Evolutionary conservation across 2,329 filamentous ascomycete species (phyloP), one percentile per base, ranked within the genome.

Genomic region (Aspergillus spinulosporus): DNA sequence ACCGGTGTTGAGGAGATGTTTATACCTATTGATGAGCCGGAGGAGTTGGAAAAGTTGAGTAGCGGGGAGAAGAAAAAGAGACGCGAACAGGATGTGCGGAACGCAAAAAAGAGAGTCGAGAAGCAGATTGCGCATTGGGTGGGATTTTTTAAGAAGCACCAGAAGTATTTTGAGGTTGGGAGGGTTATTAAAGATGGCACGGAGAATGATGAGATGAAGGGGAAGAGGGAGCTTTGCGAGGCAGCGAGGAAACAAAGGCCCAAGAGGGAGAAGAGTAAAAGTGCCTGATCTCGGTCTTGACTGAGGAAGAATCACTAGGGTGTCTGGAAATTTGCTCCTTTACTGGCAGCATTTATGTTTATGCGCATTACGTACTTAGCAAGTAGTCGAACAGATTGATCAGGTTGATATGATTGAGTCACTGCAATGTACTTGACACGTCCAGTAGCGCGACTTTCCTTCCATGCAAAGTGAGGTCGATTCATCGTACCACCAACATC

Each of bases 1-100:
- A 84, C 89, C 59, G 94, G 94, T 45, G 88, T 90, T 3, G 94
- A 97, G 76, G 83, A 87, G 61, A 94, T 95, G 84, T 97, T 85
- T 75, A 72, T 88, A 1, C 84, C 85, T 0, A 71, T 93, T 6
- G 81, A 88, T 28, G 88, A 92, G 36, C 76, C 82, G 14, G 69
- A 65, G 15, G 66, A 64, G 31, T 63, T 71, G n/a, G 63, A 63
- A 57, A 49, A 48, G 5, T 58, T 78, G 62, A 71, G 65, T 4
- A 66, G 65, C 36, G 70, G 66, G n/a, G 68, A 77, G 68, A 67
- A 72, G 64, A 83, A 83, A 72, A 74, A 76, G 29, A 68, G 82
- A 54, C 82, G 84, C 60, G 82, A 83, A 64, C 74, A 82, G 70
- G 93, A 96, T 77, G 65, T 81, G 49, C 78, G 80, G 51, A 76